Percentiles rank a stretch among this genome's conserved stretches.
These are phyloP conservation scores for Gaultheria prostrata DNA, from an alignment of 148 eudicot genomes.

Conservation along the genomic window DNA sequence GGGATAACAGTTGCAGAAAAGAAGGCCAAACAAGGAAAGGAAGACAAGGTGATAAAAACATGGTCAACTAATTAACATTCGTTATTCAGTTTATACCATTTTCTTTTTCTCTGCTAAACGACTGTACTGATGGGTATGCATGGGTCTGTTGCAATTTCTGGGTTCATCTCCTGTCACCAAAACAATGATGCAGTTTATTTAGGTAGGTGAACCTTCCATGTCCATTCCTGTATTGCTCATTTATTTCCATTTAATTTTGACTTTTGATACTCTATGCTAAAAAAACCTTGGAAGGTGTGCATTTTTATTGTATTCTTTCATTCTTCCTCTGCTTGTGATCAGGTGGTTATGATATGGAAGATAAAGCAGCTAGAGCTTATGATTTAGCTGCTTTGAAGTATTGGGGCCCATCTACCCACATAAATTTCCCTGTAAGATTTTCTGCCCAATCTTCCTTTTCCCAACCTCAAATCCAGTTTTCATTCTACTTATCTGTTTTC, in stretches of 20 bases:
- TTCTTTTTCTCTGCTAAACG: neutral
- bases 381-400: slow-evolving; percentile 81
- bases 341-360: slow-evolving; percentile 92
- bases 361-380: slow-evolving; percentile 81
- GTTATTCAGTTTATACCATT: neutral
- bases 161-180: neutral
- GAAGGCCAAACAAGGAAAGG: slow-evolving; percentile 94
- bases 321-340: neutral
- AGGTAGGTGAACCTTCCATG: slow-evolving; percentile 18
- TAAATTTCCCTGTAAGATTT: slow-evolving; percentile 62
- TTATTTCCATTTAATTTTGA: neutral
- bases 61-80: too few species aligned
- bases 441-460: too few species aligned
- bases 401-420: slow-evolving; percentile 83
- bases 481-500: too few species aligned
- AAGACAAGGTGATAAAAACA: slow-evolving; percentile 57
- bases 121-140: neutral
- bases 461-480: neutral
- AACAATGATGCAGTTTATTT: slow-evolving; percentile 28
- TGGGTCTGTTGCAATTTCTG: neutral
- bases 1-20: slow-evolving; percentile 86
- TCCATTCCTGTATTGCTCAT: neutral
- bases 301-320: neutral
- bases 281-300: neutral
- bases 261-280: neutral